These are phyloP conservation scores for Phytophthora chlamydospora DNA, from an alignment of 352 stramenopile species.

Conservation along the genomic window DNA sequence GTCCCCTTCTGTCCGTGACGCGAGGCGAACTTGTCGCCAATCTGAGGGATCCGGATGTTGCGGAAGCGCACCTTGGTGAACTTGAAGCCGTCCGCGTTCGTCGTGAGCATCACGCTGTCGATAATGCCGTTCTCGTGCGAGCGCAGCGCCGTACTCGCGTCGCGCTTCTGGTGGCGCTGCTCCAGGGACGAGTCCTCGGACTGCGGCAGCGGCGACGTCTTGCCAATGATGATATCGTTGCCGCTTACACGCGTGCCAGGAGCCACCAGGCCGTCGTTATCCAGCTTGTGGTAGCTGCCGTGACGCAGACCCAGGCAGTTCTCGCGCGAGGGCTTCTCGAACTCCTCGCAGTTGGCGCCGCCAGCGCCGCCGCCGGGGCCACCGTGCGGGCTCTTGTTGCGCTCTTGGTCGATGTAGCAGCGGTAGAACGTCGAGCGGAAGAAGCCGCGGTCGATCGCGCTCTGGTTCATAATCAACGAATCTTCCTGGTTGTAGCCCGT, in stretches of 20 bases:
- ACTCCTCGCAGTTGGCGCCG: conserved; percentile 88
- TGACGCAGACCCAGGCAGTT: conserved; percentile 94
- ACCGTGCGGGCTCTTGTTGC: conserved; percentile 85
- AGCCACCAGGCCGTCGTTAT: conserved; percentile 97
- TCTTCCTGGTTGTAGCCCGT: conserved; percentile 99
- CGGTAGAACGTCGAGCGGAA: conserved; percentile 99
- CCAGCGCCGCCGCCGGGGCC: conserved; percentile 57
- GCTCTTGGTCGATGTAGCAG: conserved; percentile 97
- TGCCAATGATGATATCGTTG: conserved; percentile 99
- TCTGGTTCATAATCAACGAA: conserved; percentile 99
- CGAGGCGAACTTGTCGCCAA: conserved; percentile 98
- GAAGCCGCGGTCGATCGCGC: conserved; percentile 98
- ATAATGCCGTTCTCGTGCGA: conserved; percentile 99
- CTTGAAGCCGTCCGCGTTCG: conserved; percentile 96
- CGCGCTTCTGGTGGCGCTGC: conserved; percentile 95
- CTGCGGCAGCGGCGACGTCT: conserved; percentile 93
- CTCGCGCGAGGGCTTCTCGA: conserved; percentile 96
- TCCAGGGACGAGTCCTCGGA: conserved; percentile 83
- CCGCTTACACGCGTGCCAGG: conserved; percentile 97
- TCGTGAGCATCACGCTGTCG: conserved; percentile 99
- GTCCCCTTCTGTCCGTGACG: conserved; percentile 93
- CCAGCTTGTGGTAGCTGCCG: conserved; percentile 98
- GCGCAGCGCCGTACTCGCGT: conserved; percentile 97
- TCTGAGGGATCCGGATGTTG: conserved; percentile 98
- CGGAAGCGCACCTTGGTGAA: conserved; percentile 98